A percentile compares a stretch with the other conserved stretches of the same genome.
Evolutionary conservation across 1,284 basidiomycete species (phyloP).

Genomic region (Ganoderma meredithae): DNA sequence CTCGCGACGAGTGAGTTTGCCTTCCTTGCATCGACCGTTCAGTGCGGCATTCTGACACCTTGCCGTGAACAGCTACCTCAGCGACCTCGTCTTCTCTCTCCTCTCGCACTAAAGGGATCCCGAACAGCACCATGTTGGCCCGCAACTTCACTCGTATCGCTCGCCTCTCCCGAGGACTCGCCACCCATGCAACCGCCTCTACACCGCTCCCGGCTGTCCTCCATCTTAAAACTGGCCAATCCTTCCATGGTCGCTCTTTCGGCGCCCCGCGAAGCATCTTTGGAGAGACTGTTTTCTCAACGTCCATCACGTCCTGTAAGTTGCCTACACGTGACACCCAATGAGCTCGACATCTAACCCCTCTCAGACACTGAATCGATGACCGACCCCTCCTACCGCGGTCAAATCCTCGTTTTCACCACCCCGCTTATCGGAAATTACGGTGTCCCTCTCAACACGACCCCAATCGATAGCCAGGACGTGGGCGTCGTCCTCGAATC

Average conservation of each 20-base stretch:
- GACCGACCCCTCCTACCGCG: slow-evolving; percentile 99
- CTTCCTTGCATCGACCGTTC: slow-evolving; percentile 7
- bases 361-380: slow-evolving; percentile 94
- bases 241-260: slow-evolving; percentile 90
- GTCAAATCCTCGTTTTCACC: slow-evolving; percentile 98
- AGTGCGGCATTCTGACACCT: slow-evolving; percentile 25
- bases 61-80: slow-evolving; percentile 69
- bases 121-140: slow-evolving; percentile 56
- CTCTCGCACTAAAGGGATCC: slow-evolving; percentile 58
- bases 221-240: slow-evolving; percentile 94
- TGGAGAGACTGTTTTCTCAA: slow-evolving; percentile 99
- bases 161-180: slow-evolving; percentile 64
- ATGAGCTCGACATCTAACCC: slow-evolving; percentile 7
- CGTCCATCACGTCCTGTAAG: slow-evolving; percentile 96
- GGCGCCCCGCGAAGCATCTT: slow-evolving; percentile 89
- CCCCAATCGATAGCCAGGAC: slow-evolving; percentile 79
- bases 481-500: slow-evolving; percentile 95
- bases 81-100: slow-evolving; percentile 86
- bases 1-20: slow-evolving; percentile 79
- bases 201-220: slow-evolving; percentile 78
- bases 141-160: slow-evolving; percentile 59
- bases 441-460: slow-evolving; percentile 88
- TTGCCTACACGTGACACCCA: slow-evolving; percentile 21
- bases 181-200: slow-evolving; percentile 64
- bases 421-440: slow-evolving; percentile 99